Evolutionary conservation across 441 rosid genomes (phyloP).

Genomic region (Jatropha podagrica): DNA sequence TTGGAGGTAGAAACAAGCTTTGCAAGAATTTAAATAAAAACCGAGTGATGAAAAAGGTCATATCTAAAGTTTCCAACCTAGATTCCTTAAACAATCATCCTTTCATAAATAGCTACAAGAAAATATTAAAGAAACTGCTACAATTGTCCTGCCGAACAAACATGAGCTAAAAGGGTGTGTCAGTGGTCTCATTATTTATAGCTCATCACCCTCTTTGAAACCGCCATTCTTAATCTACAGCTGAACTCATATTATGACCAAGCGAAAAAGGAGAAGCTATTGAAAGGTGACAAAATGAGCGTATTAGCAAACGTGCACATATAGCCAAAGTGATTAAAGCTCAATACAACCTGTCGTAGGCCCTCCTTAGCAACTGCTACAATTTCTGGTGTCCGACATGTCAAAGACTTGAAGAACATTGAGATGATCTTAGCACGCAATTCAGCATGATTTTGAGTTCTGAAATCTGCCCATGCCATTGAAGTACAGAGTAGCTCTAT

Average conservation of each 20-base stretch:
- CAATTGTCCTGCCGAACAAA: neutral
- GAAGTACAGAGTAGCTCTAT: constrained; percentile 95
- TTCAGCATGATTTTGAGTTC: constrained; percentile 79
- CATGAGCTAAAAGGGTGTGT: neutral
- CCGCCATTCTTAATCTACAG: neutral
- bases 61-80: too few species aligned
- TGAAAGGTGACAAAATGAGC: neutral
- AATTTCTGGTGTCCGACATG: constrained; percentile 91
- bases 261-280: neutral
- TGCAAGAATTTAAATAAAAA: neutral
- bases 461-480: constrained; percentile 99
- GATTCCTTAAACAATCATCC: neutral
- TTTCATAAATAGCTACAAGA: neutral
- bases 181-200: neutral
- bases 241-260: constrained; percentile 4
- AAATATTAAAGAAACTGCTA: neutral
- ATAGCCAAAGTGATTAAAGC: constrained; percentile 15
- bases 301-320: too few species aligned
- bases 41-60: neutral
- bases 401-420: constrained; percentile 98
- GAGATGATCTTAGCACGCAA: constrained; percentile 93
- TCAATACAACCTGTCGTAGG: constrained; percentile 76
- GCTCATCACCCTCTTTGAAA: neutral
- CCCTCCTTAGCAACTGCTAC: constrained; percentile 99
- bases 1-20: neutral